These are phyloP conservation scores for Claviceps paspali DNA, from an alignment of 2,329 filamentous ascomycete genomes.

Conservation along the genomic window DNA sequence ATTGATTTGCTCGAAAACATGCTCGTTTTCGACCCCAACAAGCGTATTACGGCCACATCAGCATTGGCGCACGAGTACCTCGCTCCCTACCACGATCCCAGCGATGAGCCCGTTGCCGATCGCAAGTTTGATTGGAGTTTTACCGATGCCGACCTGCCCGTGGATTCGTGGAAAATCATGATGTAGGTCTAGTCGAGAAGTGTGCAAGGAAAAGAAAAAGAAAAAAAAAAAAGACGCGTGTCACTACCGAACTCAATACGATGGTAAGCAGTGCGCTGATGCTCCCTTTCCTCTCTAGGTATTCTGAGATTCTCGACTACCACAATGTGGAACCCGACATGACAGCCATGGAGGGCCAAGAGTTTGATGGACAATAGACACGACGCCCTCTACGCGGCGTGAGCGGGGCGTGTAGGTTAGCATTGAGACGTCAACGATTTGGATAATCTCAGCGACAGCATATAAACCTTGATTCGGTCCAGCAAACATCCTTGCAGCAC, in stretches of 20 bases:
- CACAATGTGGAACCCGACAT: slow-evolving; percentile 65
- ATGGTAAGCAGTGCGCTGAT: background rate
- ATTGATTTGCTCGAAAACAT: slow-evolving; percentile 90
- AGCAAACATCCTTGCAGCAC: background rate
- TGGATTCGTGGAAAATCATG: slow-evolving; percentile 99
- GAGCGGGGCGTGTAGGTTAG: background rate
- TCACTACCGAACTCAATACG: too few relatives aligned
- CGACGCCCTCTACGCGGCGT: too few relatives aligned
- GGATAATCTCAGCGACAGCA: slow-evolving; percentile 5
- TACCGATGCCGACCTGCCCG: slow-evolving; percentile 91
- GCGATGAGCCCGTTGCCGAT: slow-evolving; percentile 85
- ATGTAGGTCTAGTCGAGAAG: slow-evolving; percentile 47
- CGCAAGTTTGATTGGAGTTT: slow-evolving; percentile 99
- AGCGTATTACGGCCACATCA: slow-evolving; percentile 74
- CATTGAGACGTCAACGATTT: slow-evolving; percentile 5
- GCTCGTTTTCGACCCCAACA: slow-evolving; percentile 98
- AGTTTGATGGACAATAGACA: slow-evolving; percentile 21
- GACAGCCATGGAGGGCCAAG: slow-evolving; percentile 23
- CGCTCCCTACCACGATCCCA: slow-evolving; percentile 90
- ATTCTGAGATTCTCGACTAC: slow-evolving; percentile 96
- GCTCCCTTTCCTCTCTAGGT: slow-evolving; percentile 44
- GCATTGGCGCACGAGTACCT: slow-evolving; percentile 88
- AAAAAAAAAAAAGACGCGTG: too few relatives aligned
- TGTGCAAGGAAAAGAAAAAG: background rate
- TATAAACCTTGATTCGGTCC: slow-evolving; percentile 1